phyloP scores from a whole-genome alignment of 495 filamentous ascomycete genomes.

The Neurospora discreta region DNA sequence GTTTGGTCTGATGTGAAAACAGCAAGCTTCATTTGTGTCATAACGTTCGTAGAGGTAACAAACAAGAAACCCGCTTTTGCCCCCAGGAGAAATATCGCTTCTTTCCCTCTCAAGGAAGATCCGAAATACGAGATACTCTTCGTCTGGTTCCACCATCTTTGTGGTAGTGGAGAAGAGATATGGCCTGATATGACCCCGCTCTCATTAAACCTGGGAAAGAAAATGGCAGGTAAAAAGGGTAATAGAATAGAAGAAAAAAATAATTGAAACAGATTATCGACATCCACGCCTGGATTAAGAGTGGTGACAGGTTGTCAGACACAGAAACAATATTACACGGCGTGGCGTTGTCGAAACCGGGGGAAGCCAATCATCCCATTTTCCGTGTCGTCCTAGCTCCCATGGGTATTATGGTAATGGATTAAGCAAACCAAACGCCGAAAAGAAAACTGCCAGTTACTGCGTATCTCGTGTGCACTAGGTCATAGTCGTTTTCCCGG shows the following conservation, averaged over 20 bases:
- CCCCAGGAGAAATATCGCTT: background rate
- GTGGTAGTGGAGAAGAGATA: background rate
- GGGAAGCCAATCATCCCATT: background rate
- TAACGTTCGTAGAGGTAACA: slow-evolving; percentile 1
- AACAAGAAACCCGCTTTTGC: background rate
- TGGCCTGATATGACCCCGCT: background rate
- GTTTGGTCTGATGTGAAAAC: background rate
- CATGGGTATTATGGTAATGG: background rate
- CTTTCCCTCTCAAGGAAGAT: background rate
- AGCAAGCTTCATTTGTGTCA: background rate
- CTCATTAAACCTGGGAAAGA: background rate
- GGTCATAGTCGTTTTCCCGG: slow-evolving; percentile 71
- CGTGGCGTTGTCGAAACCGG: background rate
- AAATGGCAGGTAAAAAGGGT: background rate
- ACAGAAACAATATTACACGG: background rate
- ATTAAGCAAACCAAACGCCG: background rate
- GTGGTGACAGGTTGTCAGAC: background rate
- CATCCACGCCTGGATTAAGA: background rate
- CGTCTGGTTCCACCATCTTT: background rate
- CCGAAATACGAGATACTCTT: background rate
- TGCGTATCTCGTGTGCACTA: background rate
- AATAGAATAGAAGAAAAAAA: background rate
- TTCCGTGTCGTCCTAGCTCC: background rate
- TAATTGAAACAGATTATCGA: background rate
- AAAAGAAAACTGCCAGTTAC: background rate